phyloP scores from a whole-genome alignment of 2,329 filamentous ascomycete species.

The Aspergillus awamori region DNA sequence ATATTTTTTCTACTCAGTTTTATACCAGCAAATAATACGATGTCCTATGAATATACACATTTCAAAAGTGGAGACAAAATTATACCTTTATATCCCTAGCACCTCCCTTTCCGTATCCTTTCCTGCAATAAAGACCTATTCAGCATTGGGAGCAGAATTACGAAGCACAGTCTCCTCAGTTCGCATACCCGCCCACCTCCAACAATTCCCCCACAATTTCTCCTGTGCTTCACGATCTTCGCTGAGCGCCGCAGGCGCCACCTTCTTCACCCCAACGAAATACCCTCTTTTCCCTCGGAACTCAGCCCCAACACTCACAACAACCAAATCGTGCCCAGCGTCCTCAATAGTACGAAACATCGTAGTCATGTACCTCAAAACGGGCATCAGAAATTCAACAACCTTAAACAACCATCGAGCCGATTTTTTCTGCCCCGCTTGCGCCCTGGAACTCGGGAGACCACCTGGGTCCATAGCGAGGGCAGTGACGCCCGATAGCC shows the following conservation, averaged over 20 bases:
- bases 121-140: neutral
- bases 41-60: too few relatives aligned
- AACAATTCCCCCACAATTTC: constrained; percentile 23
- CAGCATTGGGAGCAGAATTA: neutral
- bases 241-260: constrained; percentile 1
- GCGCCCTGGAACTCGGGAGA: constrained; percentile 22
- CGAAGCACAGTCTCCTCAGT: constrained; percentile 15
- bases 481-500: constrained; percentile 31
- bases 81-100: too few relatives aligned
- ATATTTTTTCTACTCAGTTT: too few relatives aligned
- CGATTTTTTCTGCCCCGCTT: constrained; percentile 19
- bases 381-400: constrained; percentile 22
- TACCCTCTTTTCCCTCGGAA: constrained; percentile 23
- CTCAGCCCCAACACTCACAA: constrained; percentile 17
- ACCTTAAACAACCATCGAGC: constrained; percentile 11
- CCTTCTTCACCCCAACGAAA: constrained; percentile 15
- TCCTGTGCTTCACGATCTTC: constrained; percentile 10
- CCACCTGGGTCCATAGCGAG: constrained; percentile 41
- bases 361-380: constrained; percentile 21
- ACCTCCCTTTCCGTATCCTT: too few relatives aligned
- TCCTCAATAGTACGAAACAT: constrained; percentile 21
- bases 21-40: too few relatives aligned
- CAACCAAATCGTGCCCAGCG: constrained; percentile 22
- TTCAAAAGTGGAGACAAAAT: too few relatives aligned
- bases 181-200: constrained; percentile 22